A percentile compares a stretch with the other conserved stretches of the same genome.
Conservation (phyloP, 352 stramenopile species). For the Globisporangium nodosum region DNA sequence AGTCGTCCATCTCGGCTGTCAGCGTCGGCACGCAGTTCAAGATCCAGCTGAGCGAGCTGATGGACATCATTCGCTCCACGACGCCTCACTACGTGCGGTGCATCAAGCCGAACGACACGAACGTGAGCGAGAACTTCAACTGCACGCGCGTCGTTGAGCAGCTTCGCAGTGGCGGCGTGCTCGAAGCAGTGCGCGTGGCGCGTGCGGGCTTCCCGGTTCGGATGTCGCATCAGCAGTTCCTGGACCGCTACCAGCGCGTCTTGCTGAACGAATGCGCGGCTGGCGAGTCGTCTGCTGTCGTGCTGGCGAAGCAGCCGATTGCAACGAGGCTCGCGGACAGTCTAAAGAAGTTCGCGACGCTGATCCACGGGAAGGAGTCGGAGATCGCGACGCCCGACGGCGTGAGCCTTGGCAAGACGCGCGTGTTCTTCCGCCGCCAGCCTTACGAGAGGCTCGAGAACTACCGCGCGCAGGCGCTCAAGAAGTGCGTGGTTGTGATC, state of each 20-base stretch:
- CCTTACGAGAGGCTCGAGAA: constrained; percentile 92
- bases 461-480: constrained; percentile 27
- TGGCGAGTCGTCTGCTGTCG: background rate
- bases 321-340: constrained; percentile 19
- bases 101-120: constrained; percentile 97
- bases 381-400: constrained; percentile 23
- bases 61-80: constrained; percentile 91
- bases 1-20: constrained; percentile 58
- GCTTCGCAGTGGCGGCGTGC: constrained; percentile 77
- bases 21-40: constrained; percentile 92
- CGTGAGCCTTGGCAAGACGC: constrained; percentile 85
- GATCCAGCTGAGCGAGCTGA: constrained; percentile 91
- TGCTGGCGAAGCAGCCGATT: constrained; percentile 8
- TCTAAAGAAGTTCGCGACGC: constrained; percentile 20
- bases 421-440: constrained; percentile 93
- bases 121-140: constrained; percentile 69
- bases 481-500: constrained; percentile 31
- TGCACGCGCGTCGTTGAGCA: constrained; percentile 74
- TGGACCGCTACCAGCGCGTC: constrained; percentile 58
- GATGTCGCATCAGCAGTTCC: constrained; percentile 74
- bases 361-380: constrained; percentile 21
- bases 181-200: constrained; percentile 85
- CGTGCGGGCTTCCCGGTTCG: constrained; percentile 82
- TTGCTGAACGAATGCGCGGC: constrained; percentile 18
- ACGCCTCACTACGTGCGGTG: constrained; percentile 98